Evolutionary conservation across 78 protist genomes (phyloP).

Genomic region (Mastigamoeba balamuthi): DNA sequence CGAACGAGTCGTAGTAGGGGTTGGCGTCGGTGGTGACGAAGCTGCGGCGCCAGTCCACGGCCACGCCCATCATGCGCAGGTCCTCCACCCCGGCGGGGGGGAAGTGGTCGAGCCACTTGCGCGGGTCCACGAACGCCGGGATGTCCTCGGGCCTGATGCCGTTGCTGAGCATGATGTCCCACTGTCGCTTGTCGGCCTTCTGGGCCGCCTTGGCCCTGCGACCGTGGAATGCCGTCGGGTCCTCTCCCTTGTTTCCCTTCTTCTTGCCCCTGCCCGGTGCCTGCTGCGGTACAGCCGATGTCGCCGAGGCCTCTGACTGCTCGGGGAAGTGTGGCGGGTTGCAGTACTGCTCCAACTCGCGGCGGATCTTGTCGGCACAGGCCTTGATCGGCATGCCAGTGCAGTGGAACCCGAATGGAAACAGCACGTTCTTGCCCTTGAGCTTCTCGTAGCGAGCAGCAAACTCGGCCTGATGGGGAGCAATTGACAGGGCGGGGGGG

Average conservation of each 20-base stretch:
- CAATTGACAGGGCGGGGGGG: no score
- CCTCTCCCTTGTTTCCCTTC: no score
- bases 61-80: slow-evolving; percentile 72
- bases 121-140: slow-evolving; percentile 84
- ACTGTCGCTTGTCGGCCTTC: slow-evolving; percentile 71
- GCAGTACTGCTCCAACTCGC: slow-evolving; percentile 70
- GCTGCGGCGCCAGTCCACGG: slow-evolving; percentile 96
- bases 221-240: no score
- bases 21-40: slow-evolving; percentile 98
- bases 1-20: slow-evolving; percentile 97
- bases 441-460: slow-evolving; percentile 85
- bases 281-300: no score
- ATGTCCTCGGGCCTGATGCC: slow-evolving; percentile 91
- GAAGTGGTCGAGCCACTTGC: slow-evolving; percentile 93
- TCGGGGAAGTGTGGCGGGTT: slow-evolving; percentile 84
- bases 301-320: no score
- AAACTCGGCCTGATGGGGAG: no score
- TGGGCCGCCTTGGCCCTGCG: slow-evolving; percentile 77
- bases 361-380: slow-evolving; percentile 75
- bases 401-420: slow-evolving; percentile 98
- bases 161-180: slow-evolving; percentile 79
- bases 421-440: slow-evolving; percentile 85
- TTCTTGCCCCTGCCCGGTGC: no score
- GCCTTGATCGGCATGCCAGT: slow-evolving; percentile 99
- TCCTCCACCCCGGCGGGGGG: slow-evolving; percentile 97